phyloP scores from a whole-genome alignment of 768 basidiomycete genomes.

The Leccinum ochraceum region DNA sequence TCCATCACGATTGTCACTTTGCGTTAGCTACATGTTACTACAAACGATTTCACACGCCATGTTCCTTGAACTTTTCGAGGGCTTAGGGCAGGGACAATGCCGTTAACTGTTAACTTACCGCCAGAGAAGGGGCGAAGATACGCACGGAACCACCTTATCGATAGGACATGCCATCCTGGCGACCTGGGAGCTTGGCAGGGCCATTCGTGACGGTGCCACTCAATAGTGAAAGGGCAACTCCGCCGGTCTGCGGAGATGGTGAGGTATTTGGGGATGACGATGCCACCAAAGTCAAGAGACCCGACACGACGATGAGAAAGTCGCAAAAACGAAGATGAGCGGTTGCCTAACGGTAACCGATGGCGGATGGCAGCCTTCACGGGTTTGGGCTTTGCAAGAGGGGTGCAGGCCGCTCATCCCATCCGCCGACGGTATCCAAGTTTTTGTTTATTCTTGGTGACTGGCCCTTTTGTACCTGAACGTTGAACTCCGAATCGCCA shows the following conservation, averaged over 20 bases:
- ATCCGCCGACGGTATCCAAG: not conserved
- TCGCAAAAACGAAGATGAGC: not conserved
- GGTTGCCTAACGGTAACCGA: not conserved
- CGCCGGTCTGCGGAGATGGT: not conserved
- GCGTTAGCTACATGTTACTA: not conserved
- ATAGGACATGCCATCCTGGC: not conserved
- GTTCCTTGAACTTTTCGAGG: not conserved
- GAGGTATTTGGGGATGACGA: not conserved
- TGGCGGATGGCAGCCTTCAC: not conserved
- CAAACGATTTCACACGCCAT: not conserved
- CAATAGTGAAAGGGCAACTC: not conserved
- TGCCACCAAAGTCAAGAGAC: not conserved
- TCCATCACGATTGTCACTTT: not conserved
- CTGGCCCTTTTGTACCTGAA: not conserved
- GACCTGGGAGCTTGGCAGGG: not conserved
- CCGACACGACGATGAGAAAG: not conserved
- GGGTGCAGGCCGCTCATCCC: not conserved
- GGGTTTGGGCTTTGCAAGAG: not conserved
- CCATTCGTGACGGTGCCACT: not conserved
- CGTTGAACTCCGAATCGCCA: not conserved
- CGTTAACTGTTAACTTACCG: not conserved
- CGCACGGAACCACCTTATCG: not conserved
- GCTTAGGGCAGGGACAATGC: not conserved
- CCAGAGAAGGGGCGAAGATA: not conserved
- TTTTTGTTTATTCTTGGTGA: not conserved